phyloP scores from a whole-genome alignment of 73 alveolate genomes.

The Tetrahymena borealis region DNA sequence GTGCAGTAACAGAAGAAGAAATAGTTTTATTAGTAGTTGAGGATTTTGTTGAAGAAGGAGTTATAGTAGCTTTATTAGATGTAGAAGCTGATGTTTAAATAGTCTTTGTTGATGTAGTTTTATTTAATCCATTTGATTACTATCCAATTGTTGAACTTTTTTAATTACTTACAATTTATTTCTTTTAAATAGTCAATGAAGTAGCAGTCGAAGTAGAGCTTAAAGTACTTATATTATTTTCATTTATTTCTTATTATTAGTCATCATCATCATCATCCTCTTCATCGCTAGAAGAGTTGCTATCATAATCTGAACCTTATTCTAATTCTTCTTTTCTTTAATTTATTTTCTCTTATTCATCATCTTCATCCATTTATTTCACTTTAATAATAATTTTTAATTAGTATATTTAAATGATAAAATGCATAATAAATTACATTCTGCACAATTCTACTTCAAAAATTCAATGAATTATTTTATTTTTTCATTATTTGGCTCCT shows the following conservation, averaged over 20 bases:
- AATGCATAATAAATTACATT: background rate
- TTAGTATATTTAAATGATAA: background rate
- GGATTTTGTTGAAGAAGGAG: background rate
- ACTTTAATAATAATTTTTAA: background rate
- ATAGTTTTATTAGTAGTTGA: background rate
- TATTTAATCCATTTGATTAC: background rate
- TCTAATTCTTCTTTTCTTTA: background rate
- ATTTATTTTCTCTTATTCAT: background rate
- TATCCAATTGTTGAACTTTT: background rate
- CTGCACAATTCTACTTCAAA: background rate
- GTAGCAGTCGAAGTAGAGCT: background rate
- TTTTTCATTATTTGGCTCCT: background rate
- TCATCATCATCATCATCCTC: background rate
- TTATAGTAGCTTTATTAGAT: background rate
- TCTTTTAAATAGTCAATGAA: background rate
- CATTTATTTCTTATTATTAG: background rate
- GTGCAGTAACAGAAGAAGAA: background rate
- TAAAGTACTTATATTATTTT: background rate
- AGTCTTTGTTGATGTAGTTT: background rate
- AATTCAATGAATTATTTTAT: background rate
- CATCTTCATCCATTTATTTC: background rate
- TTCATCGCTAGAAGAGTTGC: background rate
- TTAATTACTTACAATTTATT: background rate
- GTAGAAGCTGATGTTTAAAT: background rate
- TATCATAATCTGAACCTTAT: background rate